Evolutionary conservation across 208 protist species (phyloP), one percentile per base, ranked within the genome.

Genomic region (Leishmania martiniquensis): DNA sequence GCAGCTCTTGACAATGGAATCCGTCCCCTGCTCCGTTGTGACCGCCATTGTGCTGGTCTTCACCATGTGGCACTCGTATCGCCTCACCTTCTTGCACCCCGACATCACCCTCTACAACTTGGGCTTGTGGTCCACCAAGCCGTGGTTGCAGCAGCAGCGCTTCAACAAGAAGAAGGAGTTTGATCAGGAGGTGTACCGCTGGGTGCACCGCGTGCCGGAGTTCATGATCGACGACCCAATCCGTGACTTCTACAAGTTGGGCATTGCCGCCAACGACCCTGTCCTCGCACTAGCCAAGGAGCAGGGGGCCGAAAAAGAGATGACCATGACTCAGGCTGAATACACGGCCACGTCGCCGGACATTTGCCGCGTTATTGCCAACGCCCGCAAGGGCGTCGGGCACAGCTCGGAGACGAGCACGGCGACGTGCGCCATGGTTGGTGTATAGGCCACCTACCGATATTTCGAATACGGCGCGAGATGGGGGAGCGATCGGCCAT

Each of bases 91-190:
- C 76, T 82, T 91, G 51, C 92, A 96, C 78, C 92, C 92, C 71
- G 92, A 96, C 67, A 89, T 91, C 78, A 96, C 89, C 57, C 83
- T 96, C 44, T 96, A 93, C 85, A 94, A 93, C 80, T 32, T 96
- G 5, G 87, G 85, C 32, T 82, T 93, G 29, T 93, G 86, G 86
- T 76, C 88, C 34, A 93, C 88, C 63, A 93, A 93, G 87, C 88
- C 88, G 75, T 96, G 88, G 89, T 81, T 93, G 79, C 83, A 92
- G 78, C 89, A 93, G 77, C 84, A 92, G 81, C 89, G 92, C 76
- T 94, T 94, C 81, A 93, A 91, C 84, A 96, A 96, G 87, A 93
- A 94, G 85, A 75, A 82, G 51, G 85, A 91, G 79, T 57, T 96
- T 22, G 92, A 93, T 77, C 80, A 92, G 74, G 83, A 81, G 44